A percentile compares a stretch with the other conserved stretches of the same genome.
Evolutionary conservation across 2,329 filamentous ascomycete genomes (phyloP).

Genomic region (Aaosphaeria arxii): DNA sequence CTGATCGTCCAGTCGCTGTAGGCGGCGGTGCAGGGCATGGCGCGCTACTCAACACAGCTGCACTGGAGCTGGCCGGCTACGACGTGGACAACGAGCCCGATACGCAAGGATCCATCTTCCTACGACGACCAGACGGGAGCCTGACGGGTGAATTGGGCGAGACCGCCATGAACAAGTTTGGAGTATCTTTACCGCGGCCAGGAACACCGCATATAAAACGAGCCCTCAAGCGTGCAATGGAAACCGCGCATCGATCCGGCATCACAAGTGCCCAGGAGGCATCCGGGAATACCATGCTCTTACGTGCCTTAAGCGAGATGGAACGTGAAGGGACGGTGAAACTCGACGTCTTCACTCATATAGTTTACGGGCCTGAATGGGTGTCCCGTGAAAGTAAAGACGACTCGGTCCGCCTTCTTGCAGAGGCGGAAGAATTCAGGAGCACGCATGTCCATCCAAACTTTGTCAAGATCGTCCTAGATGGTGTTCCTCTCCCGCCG

Average conservation of each 20-base stretch:
- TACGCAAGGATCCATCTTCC: conserved; percentile 12
- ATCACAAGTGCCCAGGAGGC: conserved; percentile 29
- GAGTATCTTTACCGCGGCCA: conserved; percentile 15
- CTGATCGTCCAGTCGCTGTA: conserved; percentile 27
- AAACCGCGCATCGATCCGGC: conserved; percentile 16
- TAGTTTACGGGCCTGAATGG: conserved; percentile 4
- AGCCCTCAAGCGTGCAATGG: conserved; percentile 14
- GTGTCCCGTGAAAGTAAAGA: conserved; percentile 1
- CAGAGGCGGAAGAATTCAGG: conserved; percentile 16
- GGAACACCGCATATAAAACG: conserved; percentile 18
- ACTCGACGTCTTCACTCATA: conserved; percentile 14
- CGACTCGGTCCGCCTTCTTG: conserved; percentile 15
- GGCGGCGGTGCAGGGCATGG: conserved; percentile 25
- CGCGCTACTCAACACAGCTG: conserved; percentile 25
- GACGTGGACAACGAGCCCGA: conserved; percentile 14
- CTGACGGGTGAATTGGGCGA: conserved; percentile 27
- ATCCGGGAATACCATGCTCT: conserved; percentile 18
- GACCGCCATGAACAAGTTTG: conserved; percentile 16
- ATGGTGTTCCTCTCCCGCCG: conserved; percentile 31
- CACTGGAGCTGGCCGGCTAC: conserved; percentile 20
- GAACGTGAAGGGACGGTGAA: conserved; percentile 16
- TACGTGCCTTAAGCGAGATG: conserved; percentile 20
- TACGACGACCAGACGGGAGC: conserved; percentile 15
- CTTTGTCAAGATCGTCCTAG: conserved; percentile 36
- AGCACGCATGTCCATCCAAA: conserved; percentile 23